phyloP scores from a whole-genome alignment of 2,329 filamentous ascomycete species.

The Sphaerostilbella broomeana region DNA sequence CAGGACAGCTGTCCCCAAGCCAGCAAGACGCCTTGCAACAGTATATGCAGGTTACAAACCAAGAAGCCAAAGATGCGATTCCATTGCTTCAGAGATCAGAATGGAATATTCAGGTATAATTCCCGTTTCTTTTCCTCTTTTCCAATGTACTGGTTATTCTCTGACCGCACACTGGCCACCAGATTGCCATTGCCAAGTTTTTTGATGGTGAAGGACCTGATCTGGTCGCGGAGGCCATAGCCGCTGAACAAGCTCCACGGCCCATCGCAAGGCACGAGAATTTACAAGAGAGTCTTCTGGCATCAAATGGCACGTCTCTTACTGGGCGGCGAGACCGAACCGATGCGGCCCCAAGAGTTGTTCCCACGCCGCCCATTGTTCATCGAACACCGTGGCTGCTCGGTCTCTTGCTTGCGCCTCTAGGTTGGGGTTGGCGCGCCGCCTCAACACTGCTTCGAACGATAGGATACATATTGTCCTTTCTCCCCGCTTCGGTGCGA shows the following conservation, averaged over 20 bases:
- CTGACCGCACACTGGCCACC: slow-evolving; percentile 3
- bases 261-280: slow-evolving; percentile 65
- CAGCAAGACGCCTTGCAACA: slow-evolving; percentile 84
- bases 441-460: slow-evolving; percentile 64
- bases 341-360: slow-evolving; percentile 75
- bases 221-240: slow-evolving; percentile 68
- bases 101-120: slow-evolving; percentile 83
- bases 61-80: slow-evolving; percentile 69
- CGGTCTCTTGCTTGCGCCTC: slow-evolving; percentile 71
- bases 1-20: slow-evolving; percentile 63
- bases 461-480: slow-evolving; percentile 71
- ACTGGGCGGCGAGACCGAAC: slow-evolving; percentile 28
- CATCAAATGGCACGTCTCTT: slow-evolving; percentile 18
- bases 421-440: slow-evolving; percentile 69
- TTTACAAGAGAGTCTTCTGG: slow-evolving; percentile 54
- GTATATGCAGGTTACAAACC: slow-evolving; percentile 80
- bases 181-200: slow-evolving; percentile 96
- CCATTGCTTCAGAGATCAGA: slow-evolving; percentile 76
- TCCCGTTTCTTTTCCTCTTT: background rate
- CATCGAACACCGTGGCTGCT: slow-evolving; percentile 70
- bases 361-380: slow-evolving; percentile 64
- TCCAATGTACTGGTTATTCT: too few species aligned
- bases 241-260: slow-evolving; percentile 56
- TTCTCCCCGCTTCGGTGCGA: slow-evolving; percentile 62
- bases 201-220: slow-evolving; percentile 92